Evolutionary conservation across 2,329 filamentous ascomycete species (phyloP).

Genomic region (Aureobasidium musti): DNA sequence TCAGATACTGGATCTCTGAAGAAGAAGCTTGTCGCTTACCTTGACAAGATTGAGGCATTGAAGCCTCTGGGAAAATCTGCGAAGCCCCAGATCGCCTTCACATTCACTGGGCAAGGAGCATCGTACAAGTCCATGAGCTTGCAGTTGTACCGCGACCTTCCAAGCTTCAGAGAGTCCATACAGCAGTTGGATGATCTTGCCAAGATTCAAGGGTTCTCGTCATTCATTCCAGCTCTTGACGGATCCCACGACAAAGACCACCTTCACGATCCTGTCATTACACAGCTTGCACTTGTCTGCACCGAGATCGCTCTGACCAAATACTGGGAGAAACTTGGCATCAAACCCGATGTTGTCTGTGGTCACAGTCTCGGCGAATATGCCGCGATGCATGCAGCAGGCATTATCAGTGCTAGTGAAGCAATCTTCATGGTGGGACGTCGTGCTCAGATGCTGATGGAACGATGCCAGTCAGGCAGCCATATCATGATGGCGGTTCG

Average conservation of each 20-base stretch:
- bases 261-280: slow-evolving; percentile 32
- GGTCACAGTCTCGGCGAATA: slow-evolving; percentile 47
- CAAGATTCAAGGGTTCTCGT: slow-evolving; percentile 39
- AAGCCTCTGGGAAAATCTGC: slow-evolving; percentile 31
- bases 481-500: background rate
- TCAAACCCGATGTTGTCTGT: slow-evolving; percentile 37
- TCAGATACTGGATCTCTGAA: background rate
- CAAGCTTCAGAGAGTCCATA: slow-evolving; percentile 31
- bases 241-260: slow-evolving; percentile 20
- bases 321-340: slow-evolving; percentile 37
- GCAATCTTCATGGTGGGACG: slow-evolving; percentile 43
- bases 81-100: slow-evolving; percentile 41
- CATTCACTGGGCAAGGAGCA: slow-evolving; percentile 46
- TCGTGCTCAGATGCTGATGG: slow-evolving; percentile 36
- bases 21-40: background rate
- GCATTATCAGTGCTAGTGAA: slow-evolving; percentile 42
- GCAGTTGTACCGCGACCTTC: slow-evolving; percentile 38
- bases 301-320: slow-evolving; percentile 47
- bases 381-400: slow-evolving; percentile 43
- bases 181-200: slow-evolving; percentile 38
- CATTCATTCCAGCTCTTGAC: slow-evolving; percentile 37
- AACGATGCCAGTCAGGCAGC: background rate
- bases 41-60: background rate
- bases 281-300: slow-evolving; percentile 46
- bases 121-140: slow-evolving; percentile 36